Base-by-base conservation (phyloP, 306 rosid species). In the Benincasa hispida region DNA sequence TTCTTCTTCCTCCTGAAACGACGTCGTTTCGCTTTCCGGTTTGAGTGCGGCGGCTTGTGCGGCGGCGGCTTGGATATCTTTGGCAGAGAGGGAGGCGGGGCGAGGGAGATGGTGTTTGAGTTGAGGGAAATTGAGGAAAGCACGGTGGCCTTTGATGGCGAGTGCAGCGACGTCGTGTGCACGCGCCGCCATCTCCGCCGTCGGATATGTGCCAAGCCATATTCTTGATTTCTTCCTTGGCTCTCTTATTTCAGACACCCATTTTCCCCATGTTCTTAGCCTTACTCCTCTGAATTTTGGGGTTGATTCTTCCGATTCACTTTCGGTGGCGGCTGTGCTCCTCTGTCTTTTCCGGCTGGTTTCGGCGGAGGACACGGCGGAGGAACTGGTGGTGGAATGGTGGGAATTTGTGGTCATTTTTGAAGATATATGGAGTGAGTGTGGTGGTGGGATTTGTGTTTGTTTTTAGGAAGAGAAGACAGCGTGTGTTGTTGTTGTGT, bases 181-280 rank as follows among this genome's bases (percentile, higher is more conserved):
- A 24, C 79, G 55, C 22, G 79, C 79, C 1, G 74, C 80, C 80
- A 77, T 77, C 68, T 77, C 80, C 0, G 80, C 74, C 0, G 74
- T 77, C 14, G 80, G 48, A 8, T 61, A 77, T 0, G 80, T 77
- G 1, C 80, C 80, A 1, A 77, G 61, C 80, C 80, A 77, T 25
- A 77, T 77, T 47, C 80, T 77, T 0, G 80, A 77, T n/a, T 77
- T 77, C 74, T 77, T 77, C 27, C 74, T 77, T 19, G 80, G 80
- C 35, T 77, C 80, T 18, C 80, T 4, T 6, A 77, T 77, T 65
- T 77, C 80, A 1, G 80, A 77, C 48, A 77, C 80, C 80, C 80
- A 77, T 77, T 62, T 77, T 0, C 80, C 80, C 80, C 80, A 77
- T 1, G 69, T 10, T 6, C 80, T 47, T 8, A 47, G 39, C 11